phyloP scores from a whole-genome alignment of 805 yeast species.

The Nakazawaea wyomingensis region DNA sequence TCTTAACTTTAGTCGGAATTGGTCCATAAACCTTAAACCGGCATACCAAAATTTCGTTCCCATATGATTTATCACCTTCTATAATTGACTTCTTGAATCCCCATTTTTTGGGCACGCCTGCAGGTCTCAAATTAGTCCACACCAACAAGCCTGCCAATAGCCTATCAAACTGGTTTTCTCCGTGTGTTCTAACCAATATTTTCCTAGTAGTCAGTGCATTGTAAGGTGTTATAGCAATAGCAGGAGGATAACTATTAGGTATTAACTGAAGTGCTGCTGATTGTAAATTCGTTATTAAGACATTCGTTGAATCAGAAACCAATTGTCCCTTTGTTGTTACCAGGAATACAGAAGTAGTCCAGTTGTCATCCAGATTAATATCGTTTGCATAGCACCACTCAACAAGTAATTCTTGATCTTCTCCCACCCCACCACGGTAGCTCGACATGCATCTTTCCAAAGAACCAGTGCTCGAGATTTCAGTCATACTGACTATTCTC shows the following conservation, averaged over 20 bases:
- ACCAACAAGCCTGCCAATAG: conserved; percentile 37
- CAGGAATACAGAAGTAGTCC: conserved; percentile 21
- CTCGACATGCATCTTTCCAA: conserved; percentile 1
- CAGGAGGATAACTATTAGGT: conserved; percentile 26
- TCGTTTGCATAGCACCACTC: conserved; percentile 20
- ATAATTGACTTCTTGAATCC: conserved; percentile 28
- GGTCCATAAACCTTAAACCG: conserved; percentile 66
- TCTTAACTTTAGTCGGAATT: conserved; percentile 34
- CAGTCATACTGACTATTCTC: conserved; percentile 2
- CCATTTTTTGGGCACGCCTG: conserved; percentile 45
- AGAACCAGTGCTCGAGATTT: neutral
- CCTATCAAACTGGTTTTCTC: conserved; percentile 32
- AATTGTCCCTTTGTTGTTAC: conserved; percentile 24
- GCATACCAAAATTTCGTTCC: conserved; percentile 48
- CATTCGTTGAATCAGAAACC: conserved; percentile 16
- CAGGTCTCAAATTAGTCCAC: conserved; percentile 47
- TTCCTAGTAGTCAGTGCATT: conserved; percentile 31
- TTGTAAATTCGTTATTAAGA: conserved; percentile 23
- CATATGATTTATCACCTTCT: conserved; percentile 17
- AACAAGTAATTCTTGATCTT: conserved; percentile 5
- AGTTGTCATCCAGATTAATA: conserved; percentile 10
- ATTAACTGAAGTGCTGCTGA: conserved; percentile 21
- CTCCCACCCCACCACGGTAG: conserved; percentile 1
- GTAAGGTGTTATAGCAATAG: conserved; percentile 35
- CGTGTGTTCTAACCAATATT: conserved; percentile 25